These are phyloP conservation scores for Magnolia kwangsiensis DNA, from an alignment of 164 flowering plant genomes.

Conservation along the genomic window DNA sequence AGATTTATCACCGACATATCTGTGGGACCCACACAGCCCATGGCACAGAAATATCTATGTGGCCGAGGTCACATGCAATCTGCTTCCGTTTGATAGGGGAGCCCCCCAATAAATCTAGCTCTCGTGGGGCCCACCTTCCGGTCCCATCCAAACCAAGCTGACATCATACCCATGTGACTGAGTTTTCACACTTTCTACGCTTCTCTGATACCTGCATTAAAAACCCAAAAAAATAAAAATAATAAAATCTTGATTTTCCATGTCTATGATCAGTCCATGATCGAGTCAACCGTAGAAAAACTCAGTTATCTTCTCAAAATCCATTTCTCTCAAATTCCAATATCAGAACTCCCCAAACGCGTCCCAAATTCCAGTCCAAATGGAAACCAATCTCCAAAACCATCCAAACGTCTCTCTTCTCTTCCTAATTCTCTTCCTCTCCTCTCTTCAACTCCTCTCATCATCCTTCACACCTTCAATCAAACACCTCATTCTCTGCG, in stretches of 20 bases:
- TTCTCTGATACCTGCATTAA: too few relatives aligned
- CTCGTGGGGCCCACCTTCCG: too few relatives aligned
- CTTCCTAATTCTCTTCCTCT: not conserved
- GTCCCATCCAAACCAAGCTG: too few relatives aligned
- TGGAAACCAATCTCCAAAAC: not conserved
- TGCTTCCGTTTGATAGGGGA: too few relatives aligned
- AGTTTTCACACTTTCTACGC: too few relatives aligned
- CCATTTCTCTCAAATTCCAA: not conserved
- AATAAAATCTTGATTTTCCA: not conserved
- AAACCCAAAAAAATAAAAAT: too few relatives aligned
- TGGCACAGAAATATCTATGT: too few relatives aligned
- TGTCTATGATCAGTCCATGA: not conserved
- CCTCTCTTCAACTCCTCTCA: not conserved
- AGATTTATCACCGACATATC: too few relatives aligned
- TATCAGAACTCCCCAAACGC: not conserved
- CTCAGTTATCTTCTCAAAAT: not conserved
- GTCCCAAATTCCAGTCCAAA: not conserved
- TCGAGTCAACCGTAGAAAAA: not conserved
- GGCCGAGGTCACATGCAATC: too few relatives aligned
- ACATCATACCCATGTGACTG: too few relatives aligned
- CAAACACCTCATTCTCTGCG: constrained; percentile 60
- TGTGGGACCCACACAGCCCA: too few relatives aligned
- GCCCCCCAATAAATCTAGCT: too few relatives aligned
- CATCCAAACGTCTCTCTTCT: constrained; percentile 1
- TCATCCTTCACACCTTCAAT: constrained; percentile 6